Evolutionary conservation across 2,329 filamentous ascomycete genomes (phyloP).

Genomic region (Colletotrichum cuscutae): DNA sequence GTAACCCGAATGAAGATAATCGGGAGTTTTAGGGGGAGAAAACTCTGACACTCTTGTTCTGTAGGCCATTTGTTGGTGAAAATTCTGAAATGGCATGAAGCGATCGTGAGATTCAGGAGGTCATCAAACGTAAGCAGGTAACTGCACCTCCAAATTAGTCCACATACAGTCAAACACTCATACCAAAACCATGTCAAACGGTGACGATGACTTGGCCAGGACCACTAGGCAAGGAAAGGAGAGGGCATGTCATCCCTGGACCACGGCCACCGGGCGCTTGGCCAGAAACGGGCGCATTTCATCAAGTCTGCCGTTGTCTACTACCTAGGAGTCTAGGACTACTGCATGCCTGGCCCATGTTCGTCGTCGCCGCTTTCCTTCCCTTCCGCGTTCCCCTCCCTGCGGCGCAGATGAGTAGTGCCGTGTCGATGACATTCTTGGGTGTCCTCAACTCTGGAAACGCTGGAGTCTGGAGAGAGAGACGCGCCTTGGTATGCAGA

Average conservation of each 20-base stretch:
- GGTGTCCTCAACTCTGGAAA: not conserved
- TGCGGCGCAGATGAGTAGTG: not conserved
- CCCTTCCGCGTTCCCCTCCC: not conserved
- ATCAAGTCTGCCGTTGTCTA: not conserved
- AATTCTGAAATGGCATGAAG: conserved; percentile 2
- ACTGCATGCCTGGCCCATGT: conserved; percentile 7
- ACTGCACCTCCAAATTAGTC: not conserved
- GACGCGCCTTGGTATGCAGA: conserved; percentile 21
- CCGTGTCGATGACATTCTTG: not conserved
- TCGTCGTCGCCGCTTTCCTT: not conserved
- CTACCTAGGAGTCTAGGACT: no score
- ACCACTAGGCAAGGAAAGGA: not conserved
- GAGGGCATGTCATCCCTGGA: not conserved
- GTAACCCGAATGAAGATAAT: not conserved
- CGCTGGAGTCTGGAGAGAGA: not conserved
- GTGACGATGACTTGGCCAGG: not conserved
- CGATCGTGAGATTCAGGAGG: conserved; percentile 1
- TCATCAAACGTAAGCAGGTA: not conserved
- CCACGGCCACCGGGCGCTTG: conserved; percentile 6
- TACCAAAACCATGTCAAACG: not conserved
- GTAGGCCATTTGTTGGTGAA: not conserved
- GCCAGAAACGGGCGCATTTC: conserved; percentile 1
- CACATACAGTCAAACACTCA: not conserved
- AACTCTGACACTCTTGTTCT: not conserved
- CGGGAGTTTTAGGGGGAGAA: conserved; percentile 3